Conservation (phyloP, 176 grass and related monocot genomes). For the Microstegium vimineum region DNA sequence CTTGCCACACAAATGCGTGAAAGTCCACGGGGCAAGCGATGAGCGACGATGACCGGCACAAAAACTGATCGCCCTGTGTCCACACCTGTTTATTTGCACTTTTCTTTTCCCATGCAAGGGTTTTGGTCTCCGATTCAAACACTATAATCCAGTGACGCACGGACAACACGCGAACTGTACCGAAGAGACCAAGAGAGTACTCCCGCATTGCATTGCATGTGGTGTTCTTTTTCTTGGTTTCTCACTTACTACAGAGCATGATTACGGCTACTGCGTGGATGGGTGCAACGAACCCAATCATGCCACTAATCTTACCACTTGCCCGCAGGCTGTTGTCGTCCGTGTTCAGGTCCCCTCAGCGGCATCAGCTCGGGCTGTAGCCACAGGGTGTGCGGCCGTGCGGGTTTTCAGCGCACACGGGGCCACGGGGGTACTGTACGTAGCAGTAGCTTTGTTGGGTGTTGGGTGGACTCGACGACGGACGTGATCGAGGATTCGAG, state of each 20-base stretch:
- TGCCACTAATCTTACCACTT: conserved; percentile 4
- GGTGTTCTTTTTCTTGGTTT: not conserved
- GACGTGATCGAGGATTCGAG: not conserved
- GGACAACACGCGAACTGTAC: not conserved
- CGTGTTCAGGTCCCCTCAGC: not conserved
- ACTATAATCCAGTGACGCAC: not conserved
- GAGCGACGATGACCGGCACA: not conserved
- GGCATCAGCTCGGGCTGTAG: not conserved
- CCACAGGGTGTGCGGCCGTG: not conserved
- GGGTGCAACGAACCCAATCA: not conserved
- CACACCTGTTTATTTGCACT: not conserved
- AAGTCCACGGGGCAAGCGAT: not conserved
- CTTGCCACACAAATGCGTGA: not conserved
- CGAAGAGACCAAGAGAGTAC: too few species aligned
- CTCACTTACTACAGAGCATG: not conserved
- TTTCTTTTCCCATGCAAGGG: not conserved
- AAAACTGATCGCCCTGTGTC: not conserved
- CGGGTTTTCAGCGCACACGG: not conserved
- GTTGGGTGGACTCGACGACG: not conserved
- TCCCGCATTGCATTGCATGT: not conserved
- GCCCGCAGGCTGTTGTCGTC: not conserved
- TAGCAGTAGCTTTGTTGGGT: not conserved
- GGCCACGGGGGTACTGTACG: not conserved
- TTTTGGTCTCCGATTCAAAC: not conserved
- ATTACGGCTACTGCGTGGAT: not conserved